These are phyloP conservation scores for Fusarium kyushuense DNA, from an alignment of 2,329 filamentous ascomycete species.

Conservation along the genomic window DNA sequence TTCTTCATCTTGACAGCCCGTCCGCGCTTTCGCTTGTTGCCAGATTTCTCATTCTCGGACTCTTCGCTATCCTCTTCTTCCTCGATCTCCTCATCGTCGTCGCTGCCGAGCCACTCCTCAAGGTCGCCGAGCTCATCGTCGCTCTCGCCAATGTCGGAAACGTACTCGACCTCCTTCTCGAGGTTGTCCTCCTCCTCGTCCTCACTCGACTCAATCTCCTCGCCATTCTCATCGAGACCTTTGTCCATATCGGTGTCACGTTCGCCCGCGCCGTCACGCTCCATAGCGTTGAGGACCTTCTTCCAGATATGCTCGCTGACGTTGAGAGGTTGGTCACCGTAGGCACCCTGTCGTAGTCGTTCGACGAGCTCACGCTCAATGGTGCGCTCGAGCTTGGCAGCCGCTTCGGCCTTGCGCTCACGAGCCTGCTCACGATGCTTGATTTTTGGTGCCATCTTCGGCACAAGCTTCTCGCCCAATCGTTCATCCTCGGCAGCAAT, in stretches of 20 bases:
- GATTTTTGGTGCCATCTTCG: constrained; percentile 92
- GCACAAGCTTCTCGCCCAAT: constrained; percentile 87
- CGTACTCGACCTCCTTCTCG: constrained; percentile 87
- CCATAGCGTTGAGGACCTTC: constrained; percentile 91
- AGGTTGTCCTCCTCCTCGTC: constrained; percentile 79
- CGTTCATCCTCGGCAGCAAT: constrained; percentile 90
- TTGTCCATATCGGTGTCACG: constrained; percentile 90
- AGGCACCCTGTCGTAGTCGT: constrained; percentile 88
- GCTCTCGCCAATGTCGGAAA: constrained; percentile 88
- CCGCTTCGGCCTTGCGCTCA: constrained; percentile 81
- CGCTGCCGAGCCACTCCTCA: constrained; percentile 92
- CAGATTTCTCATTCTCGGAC: constrained; percentile 66
- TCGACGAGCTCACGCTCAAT: constrained; percentile 97
- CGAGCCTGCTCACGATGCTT: constrained; percentile 79
- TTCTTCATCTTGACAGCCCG: constrained; percentile 60
- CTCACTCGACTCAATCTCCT: constrained; percentile 74
- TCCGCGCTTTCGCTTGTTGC: constrained; percentile 67
- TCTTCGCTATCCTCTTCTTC: constrained; percentile 71
- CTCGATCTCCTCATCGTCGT: constrained; percentile 69
- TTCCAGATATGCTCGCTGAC: constrained; percentile 97
- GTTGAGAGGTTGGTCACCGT: constrained; percentile 94
- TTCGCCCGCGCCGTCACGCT: constrained; percentile 84
- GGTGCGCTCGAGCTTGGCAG: constrained; percentile 93
- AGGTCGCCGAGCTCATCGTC: constrained; percentile 84
- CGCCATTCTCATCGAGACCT: constrained; percentile 83